Evolutionary conservation across 345 rosid genomes (phyloP), one percentile per base, ranked within the genome.

Genomic region (Euphorbia peplus): DNA sequence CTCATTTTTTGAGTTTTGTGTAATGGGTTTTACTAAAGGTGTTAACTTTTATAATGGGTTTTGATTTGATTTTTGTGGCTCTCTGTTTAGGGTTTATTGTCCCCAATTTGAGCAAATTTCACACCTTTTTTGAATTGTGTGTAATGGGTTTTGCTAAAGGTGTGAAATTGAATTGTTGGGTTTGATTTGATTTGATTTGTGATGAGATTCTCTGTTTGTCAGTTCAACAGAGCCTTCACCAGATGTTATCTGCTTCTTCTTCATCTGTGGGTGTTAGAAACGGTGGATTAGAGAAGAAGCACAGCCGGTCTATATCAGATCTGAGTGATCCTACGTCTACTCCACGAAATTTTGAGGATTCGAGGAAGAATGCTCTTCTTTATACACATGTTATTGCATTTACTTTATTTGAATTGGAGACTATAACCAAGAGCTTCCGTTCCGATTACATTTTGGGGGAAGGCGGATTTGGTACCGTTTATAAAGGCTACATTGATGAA

Each of bases 361-460:
- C 83, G 2, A 79, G 90, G 52, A 87, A 82, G 79, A 87, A 89
- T 78, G 70, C 90, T 0, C 48, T 83, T 60, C 87, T 89, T 47
- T 92, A 92, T 61, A 82, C 95, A 14, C 86, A 88, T 54, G 89
- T 93, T 29, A 93, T 93, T 39, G 86, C 97, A 57, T 91, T 93
- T 73, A 84, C 95, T 64, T 66, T 93, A 46, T 93, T 73, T 53
- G 98, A 93, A 80, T 95, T 93, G 9, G 98, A 91, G 84, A 91
- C 96, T 48, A 91, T 91, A 54, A 91, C 99, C 55, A 95, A 95
- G 90, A 95, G 96, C 75, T 95, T 95, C 84, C 93, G 97, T 51
- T 83, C 97, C 2, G 99, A 95, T 71, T 91, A 95, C 73, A 91
- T 95, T 68, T 86, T 91, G 14, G 99, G 97, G 0, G 97, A 95